Conservation (phyloP, 2,329 filamentous ascomycete species). For the Polytolypa hystricis region DNA sequence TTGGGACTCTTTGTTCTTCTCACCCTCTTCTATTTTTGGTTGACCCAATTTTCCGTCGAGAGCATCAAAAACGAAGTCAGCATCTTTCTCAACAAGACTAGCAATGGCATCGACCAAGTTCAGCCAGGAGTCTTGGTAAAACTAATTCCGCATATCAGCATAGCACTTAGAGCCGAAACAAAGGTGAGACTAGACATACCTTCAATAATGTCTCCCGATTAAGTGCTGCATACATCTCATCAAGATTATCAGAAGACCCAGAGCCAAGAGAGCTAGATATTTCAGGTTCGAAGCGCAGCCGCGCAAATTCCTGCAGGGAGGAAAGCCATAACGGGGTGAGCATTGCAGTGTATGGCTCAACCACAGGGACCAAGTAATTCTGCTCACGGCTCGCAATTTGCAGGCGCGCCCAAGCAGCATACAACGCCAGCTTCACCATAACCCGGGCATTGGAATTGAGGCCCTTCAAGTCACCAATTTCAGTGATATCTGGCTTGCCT, state of each 20-base stretch:
- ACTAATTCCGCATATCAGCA: constrained; percentile 35
- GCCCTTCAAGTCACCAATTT: constrained; percentile 85
- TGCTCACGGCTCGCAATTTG: constrained; percentile 93
- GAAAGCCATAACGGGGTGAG: constrained; percentile 90
- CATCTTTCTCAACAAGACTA: constrained; percentile 93
- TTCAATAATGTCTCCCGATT: constrained; percentile 86
- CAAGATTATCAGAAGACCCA: constrained; percentile 71
- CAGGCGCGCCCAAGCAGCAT: constrained; percentile 92
- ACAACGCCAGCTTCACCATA: constrained; percentile 97
- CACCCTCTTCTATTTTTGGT: constrained; percentile 2
- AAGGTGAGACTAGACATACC: constrained; percentile 23
- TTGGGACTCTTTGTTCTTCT: constrained; percentile 14
- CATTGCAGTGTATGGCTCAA: constrained; percentile 80
- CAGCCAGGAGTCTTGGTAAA: constrained; percentile 96
- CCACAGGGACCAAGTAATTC: constrained; percentile 73
- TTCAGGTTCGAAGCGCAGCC: constrained; percentile 88
- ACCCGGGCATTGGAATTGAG: constrained; percentile 93
- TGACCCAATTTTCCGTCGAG: constrained; percentile 61
- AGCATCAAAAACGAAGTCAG: constrained; percentile 93
- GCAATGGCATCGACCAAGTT: constrained; percentile 96
- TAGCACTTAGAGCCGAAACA: not conserved
- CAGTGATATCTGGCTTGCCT: constrained; percentile 63
- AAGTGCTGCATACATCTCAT: constrained; percentile 87
- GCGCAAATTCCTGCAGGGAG: constrained; percentile 84
- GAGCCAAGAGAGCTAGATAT: constrained; percentile 84